Evolutionary conservation across 352 stramenopile species (phyloP).

Genomic region (Pythium folliculosum): DNA sequence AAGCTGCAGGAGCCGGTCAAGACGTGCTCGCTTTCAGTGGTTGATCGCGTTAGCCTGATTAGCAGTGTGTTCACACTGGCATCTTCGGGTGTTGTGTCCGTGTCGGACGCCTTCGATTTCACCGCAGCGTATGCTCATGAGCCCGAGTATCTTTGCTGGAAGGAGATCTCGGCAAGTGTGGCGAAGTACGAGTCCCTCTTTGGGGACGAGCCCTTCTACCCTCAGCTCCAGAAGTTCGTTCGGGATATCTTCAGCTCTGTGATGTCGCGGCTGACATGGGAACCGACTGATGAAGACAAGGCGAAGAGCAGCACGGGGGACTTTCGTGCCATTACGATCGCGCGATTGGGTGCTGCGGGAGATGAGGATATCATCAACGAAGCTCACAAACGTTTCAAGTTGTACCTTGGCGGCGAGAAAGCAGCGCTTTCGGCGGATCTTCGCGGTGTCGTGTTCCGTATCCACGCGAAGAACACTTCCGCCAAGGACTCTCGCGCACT

Average conservation of each 20-base stretch:
- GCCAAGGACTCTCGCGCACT: constrained; percentile 12
- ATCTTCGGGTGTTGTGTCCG: constrained; percentile 42
- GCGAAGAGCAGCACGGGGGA: constrained; percentile 36
- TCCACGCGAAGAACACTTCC: constrained; percentile 35
- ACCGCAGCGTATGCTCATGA: constrained; percentile 58
- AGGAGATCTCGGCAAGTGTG: constrained; percentile 61
- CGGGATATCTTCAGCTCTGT: constrained; percentile 53
- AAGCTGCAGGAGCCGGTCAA: constrained; percentile 65
- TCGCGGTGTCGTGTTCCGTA: constrained; percentile 55
- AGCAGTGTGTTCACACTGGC: constrained; percentile 93
- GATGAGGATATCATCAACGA: constrained; percentile 56
- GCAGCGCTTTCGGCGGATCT: constrained; percentile 56
- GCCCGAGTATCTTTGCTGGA: constrained; percentile 64
- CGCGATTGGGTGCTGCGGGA: constrained; percentile 47
- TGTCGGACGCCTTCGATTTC: constrained; percentile 65
- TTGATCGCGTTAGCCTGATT: constrained; percentile 92
- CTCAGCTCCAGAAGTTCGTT: constrained; percentile 55
- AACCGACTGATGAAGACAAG: constrained; percentile 30
- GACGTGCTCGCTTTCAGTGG: constrained; percentile 54
- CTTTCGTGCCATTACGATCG: constrained; percentile 66
- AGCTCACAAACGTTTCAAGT: constrained; percentile 53
- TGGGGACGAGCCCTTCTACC: constrained; percentile 51
- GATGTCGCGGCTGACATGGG: constrained; percentile 61
- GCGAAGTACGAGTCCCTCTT: constrained; percentile 57
- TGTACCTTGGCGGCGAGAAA: constrained; percentile 48